Percentiles rank a stretch among this genome's conserved stretches.
These are phyloP conservation scores for Beauveria varroae DNA, from an alignment of 2,329 filamentous ascomycete genomes.

Conservation along the genomic window DNA sequence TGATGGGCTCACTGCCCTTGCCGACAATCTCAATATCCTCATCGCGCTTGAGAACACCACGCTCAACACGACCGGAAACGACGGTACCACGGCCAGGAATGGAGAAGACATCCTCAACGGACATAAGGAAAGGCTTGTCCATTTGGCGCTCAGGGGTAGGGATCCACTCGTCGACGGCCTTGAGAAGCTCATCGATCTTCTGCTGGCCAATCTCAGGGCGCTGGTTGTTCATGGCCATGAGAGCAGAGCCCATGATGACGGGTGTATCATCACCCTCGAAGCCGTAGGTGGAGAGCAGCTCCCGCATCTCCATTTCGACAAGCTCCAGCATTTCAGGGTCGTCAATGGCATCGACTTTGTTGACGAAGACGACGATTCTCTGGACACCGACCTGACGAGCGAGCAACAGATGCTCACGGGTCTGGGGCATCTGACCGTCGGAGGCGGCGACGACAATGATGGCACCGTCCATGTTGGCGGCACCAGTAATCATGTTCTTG, in stretches of 20 bases:
- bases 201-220: conserved; percentile 76
- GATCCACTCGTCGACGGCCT: conserved; percentile 91
- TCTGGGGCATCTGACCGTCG: conserved; percentile 99
- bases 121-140: conserved; percentile 99
- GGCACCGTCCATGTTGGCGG: conserved; percentile 97
- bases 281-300: conserved; percentile 84
- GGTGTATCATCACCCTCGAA: conserved; percentile 98
- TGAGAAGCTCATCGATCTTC: conserved; percentile 88
- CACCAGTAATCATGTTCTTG: conserved; percentile 99
- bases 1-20: conserved; percentile 73
- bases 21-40: conserved; percentile 91
- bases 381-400: conserved; percentile 98
- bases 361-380: conserved; percentile 97
- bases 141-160: conserved; percentile 88
- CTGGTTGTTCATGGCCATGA: conserved; percentile 85
- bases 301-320: conserved; percentile 99
- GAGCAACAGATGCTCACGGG: conserved; percentile 93
- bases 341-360: conserved; percentile 97
- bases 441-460: conserved; percentile 98
- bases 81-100: conserved; percentile 93
- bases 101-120: conserved; percentile 87
- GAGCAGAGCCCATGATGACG: conserved; percentile 92
- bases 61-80: conserved; percentile 93
- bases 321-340: conserved; percentile 99
- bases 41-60: conserved; percentile 88